phyloP scores from a whole-genome alignment of 2,329 filamentous ascomycete species.

The Pleochaeta shiraiana region DNA sequence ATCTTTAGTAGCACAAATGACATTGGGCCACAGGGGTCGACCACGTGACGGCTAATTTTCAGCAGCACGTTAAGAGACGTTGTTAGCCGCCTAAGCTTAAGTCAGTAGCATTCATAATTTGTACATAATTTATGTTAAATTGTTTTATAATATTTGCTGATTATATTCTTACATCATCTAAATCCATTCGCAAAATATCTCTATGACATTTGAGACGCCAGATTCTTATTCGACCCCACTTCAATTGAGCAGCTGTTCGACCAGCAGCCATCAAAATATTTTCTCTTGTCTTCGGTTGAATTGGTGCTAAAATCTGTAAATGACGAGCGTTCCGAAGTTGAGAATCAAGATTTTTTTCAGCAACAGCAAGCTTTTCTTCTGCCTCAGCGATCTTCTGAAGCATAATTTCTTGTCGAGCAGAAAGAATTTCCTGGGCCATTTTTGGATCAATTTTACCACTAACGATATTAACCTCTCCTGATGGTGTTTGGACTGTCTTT shows the following conservation, averaged over 20 bases:
- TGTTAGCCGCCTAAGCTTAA: too few species aligned
- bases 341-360: constrained; percentile 58
- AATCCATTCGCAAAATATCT: constrained; percentile 66
- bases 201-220: constrained; percentile 82
- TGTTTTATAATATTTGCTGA: neutral
- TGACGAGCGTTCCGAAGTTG: constrained; percentile 80
- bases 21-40: too few species aligned
- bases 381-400: constrained; percentile 62
- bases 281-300: constrained; percentile 77
- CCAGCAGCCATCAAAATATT: constrained; percentile 68
- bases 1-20: too few species aligned
- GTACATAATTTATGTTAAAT: too few species aligned
- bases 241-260: constrained; percentile 66
- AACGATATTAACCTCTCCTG: constrained; percentile 51
- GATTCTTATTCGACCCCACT: constrained; percentile 86
- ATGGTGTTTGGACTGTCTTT: constrained; percentile 43
- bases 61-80: too few species aligned
- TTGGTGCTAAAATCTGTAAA: constrained; percentile 68
- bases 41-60: too few species aligned
- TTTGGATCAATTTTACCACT: constrained; percentile 57
- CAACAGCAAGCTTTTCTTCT: constrained; percentile 50
- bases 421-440: constrained; percentile 69
- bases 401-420: constrained; percentile 66
- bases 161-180: constrained; percentile 46
- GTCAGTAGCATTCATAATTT: too few species aligned